Evolutionary conservation across 2,329 filamentous ascomycete genomes (phyloP).

Genomic region (Apiospora marii): DNA sequence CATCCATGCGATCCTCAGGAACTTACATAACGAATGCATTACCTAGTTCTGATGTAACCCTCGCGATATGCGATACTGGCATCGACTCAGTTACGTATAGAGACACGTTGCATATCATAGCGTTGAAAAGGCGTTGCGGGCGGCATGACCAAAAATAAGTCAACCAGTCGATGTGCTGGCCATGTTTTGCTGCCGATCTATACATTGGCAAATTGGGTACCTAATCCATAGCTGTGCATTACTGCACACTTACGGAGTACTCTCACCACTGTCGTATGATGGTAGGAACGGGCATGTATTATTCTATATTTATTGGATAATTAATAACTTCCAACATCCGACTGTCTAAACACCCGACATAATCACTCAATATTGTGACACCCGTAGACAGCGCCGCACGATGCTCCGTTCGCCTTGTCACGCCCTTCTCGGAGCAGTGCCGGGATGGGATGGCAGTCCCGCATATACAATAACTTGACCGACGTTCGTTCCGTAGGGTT

Average conservation of each 20-base stretch:
- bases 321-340: neutral
- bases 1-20: neutral
- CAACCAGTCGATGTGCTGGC: neutral
- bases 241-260: no score
- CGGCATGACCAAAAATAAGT: no score
- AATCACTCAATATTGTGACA: neutral
- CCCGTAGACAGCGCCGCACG: neutral
- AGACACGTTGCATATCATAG: neutral
- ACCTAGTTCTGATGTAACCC: neutral
- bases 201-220: neutral
- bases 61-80: neutral
- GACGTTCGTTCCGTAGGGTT: neutral
- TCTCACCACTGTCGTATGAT: neutral
- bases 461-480: neutral
- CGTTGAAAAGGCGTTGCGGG: neutral
- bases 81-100: neutral
- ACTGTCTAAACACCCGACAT: neutral
- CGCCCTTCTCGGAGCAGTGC: neutral
- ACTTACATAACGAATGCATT: neutral
- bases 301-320: neutral
- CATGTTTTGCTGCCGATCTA: neutral
- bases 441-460: neutral
- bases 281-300: neutral
- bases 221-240: neutral
- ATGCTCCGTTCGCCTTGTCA: neutral